Base-by-base conservation (phyloP, 257 asterid genomes). In the Plectranthus barbatus region DNA sequence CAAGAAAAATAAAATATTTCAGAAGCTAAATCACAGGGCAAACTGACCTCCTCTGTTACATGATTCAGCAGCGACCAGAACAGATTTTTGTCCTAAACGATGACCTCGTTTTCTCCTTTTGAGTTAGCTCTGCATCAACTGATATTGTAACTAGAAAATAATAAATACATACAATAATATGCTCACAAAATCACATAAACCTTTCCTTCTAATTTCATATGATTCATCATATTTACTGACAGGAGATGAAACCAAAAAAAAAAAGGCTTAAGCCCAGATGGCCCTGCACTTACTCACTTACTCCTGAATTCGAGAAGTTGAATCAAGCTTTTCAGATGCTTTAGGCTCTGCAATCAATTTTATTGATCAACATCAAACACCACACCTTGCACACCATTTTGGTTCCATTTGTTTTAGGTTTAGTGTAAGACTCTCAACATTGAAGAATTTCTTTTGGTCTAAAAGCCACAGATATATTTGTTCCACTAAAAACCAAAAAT, bases 241-340 rank as follows among this genome's bases (percentile, higher is more conserved):
- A 40, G 44, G 64, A 60, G 88, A 88, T 14, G 86, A 78, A 54
- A 63, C 45, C n/a, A n/a, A n/a, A n/a, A n/a, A n/a, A n/a, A n/a
- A 69, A 76, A 68, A 34, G 49, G 20, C 47, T 58, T 51, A 24
- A 49, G 78, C 57, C 68, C 67, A 62, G 76, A 64, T 46, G 76
- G 74, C 53, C 66, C 67, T 18, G 66, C 68, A 61, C 54, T 68
- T n/a, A n/a, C n/a, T n/a, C n/a, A n/a, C n/a, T n/a, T 77, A 72
- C 87, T 56, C 74, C 72, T 33, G 64, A 74, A 73, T 64, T 68
- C 11, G 84, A 66, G 47, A 67, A 53, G 12, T 70, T 64, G 59
- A 47, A 55, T 70, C 73, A 58, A 63, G 69, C 55, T 14, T 44
- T 12, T 72, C 68, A 61, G 76, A 71, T 58, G 56, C 52, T 39